Evolutionary conservation across 768 basidiomycete species (phyloP), one percentile per base, ranked within the genome.

Genomic region (Lactarius evosmus): DNA sequence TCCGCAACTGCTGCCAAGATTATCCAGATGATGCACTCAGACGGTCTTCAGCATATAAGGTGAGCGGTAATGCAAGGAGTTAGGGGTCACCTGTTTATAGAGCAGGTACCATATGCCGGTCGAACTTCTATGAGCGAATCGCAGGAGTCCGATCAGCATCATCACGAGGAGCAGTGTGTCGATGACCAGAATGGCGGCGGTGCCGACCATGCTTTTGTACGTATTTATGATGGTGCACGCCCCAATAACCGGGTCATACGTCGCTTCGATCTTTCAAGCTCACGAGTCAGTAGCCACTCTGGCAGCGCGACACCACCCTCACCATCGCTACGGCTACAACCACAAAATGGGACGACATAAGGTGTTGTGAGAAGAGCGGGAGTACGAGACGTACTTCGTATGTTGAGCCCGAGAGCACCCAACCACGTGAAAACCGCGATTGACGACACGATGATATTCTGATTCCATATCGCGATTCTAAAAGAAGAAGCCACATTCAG

Each of bases 391-490:
- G 29, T 11, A 57, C 56, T 12, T 19, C 41, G 41, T 32, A 44
- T n/a, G 40, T 41, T 44, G 16, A 57, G 29, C 14, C 40, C 27
- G 14, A 57, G 29, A 30, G 29, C 38, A 44, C n/a, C 19, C n/a
- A n/a, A 32, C 56, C 29, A 44, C 22, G 30, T 7, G 2, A 19
- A 19, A 32, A 57, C 0, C 14, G 56, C 29, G 19, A 57, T 7
- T 4, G 16, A 57, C 11, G 56, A 57, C 9, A 57, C 56, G 30
- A 22, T 12, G 2, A 11, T 22, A n/a, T 29, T 44, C 11, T 19
- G 22, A 22, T 57, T 17, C 56, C 56, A 57, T 17, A 57, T 57
- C n/a, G 56, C 56, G 29, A 57, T 44, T 57, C 56, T 57, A 44
- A 57, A 55, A 11, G 7, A n/a, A n/a, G n/a, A 12, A 14, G 19